These are phyloP conservation scores for Zygnema cylindricum DNA, from an alignment of 139 green algal genomes.

Conservation along the genomic window DNA sequence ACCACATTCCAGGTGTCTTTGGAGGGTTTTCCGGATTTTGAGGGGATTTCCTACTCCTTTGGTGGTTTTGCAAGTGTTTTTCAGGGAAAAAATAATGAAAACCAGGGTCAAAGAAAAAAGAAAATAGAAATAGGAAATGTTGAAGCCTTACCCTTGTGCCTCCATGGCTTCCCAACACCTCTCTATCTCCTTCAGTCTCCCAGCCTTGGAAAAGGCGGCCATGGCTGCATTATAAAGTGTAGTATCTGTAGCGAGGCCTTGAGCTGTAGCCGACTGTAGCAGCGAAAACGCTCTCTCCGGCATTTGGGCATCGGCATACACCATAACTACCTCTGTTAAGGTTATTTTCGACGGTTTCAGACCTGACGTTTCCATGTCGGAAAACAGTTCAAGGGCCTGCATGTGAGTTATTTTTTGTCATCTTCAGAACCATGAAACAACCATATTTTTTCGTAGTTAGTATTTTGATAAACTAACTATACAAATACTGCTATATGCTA, in stretches of 20 bases:
- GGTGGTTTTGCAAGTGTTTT: no score
- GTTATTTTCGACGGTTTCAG: neutral
- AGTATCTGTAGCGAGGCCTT: neutral
- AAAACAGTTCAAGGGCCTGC: neutral
- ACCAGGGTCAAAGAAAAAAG: no score
- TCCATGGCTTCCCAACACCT: neutral
- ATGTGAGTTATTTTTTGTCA: no score
- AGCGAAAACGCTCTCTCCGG: neutral
- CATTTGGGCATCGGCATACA: neutral
- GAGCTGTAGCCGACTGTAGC: neutral
- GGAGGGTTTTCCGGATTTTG: no score
- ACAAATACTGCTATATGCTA: no score
- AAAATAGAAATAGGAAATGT: no score
- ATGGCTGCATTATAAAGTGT: neutral
- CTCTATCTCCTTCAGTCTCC: neutral
- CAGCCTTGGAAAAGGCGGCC: neutral
- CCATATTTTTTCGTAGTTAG: no score
- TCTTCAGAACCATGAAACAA: no score
- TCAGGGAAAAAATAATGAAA: no score
- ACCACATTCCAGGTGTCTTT: no score
- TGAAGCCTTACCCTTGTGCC: neutral
- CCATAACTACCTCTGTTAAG: conserved; percentile 6
- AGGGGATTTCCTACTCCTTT: no score
- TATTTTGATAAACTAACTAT: no score
- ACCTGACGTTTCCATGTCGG: neutral